These are phyloP conservation scores for Botrytis tulipae DNA, from an alignment of 2,329 filamentous ascomycete genomes.

Conservation along the genomic window DNA sequence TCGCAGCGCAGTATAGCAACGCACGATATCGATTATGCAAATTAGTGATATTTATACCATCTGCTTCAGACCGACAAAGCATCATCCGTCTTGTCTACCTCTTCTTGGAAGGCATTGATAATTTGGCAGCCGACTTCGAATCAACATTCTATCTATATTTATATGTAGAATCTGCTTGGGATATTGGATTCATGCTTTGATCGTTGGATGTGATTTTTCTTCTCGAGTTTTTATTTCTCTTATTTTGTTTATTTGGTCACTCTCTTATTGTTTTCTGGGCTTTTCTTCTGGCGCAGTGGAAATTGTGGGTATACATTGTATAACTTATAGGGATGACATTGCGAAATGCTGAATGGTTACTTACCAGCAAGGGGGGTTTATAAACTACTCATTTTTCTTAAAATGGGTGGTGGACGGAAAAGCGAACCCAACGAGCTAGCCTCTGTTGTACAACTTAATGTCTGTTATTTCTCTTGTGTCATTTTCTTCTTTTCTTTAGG, in stretches of 20 bases:
- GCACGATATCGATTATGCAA: background rate
- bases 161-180: background rate
- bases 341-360: background rate
- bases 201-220: background rate
- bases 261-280: background rate
- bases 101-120: too few relatives aligned
- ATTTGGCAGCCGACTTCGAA: too few relatives aligned
- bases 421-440: background rate
- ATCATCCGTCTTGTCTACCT: background rate
- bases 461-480: background rate
- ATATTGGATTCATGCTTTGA: background rate
- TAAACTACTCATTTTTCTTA: background rate
- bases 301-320: background rate
- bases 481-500: background rate
- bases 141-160: background rate
- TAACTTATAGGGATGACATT: background rate
- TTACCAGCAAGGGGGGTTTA: background rate
- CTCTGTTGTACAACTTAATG: background rate
- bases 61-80: background rate
- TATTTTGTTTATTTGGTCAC: background rate
- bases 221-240: background rate
- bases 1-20: background rate
- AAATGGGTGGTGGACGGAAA: background rate
- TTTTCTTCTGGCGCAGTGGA: background rate
- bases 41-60: background rate